Evolutionary conservation across 352 stramenopile species (phyloP).

Genomic region (Globisporangium takayamanum): DNA sequence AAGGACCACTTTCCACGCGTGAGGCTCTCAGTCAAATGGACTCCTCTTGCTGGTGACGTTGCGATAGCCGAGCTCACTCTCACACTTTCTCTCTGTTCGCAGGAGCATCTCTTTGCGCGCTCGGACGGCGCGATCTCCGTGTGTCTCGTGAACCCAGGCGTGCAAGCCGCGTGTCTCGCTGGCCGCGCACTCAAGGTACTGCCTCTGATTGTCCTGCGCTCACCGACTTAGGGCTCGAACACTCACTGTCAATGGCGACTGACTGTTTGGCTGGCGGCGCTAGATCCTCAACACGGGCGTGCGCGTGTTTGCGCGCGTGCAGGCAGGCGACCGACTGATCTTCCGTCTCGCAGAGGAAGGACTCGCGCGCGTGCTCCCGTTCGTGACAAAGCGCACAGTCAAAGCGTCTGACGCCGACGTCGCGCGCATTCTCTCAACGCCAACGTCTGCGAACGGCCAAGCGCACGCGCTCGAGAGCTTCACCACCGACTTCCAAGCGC

Average conservation of each 20-base stretch:
- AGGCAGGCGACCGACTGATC: constrained; percentile 31
- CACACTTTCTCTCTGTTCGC: constrained; percentile 1
- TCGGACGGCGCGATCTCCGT: constrained; percentile 62
- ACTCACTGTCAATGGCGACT: not conserved
- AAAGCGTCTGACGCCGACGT: constrained; percentile 21
- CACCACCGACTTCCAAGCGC: constrained; percentile 25
- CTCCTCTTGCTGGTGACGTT: not conserved
- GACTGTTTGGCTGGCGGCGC: not conserved
- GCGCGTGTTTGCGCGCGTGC: constrained; percentile 80
- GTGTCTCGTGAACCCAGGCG: constrained; percentile 48
- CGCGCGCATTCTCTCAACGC: constrained; percentile 16
- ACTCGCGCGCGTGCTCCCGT: constrained; percentile 61
- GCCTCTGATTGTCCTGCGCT: no score
- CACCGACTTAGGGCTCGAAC: not conserved
- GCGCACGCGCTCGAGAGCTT: constrained; percentile 30
- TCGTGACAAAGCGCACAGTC: constrained; percentile 72
- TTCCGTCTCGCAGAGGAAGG: constrained; percentile 83
- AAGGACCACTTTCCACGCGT: constrained; percentile 47
- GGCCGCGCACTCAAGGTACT: constrained; percentile 41
- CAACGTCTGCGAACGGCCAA: constrained; percentile 11
- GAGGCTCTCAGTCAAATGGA: constrained; percentile 3
- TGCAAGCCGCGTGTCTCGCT: constrained; percentile 46
- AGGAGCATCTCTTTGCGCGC: constrained; percentile 56
- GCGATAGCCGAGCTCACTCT: not conserved
- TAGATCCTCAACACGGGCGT: constrained; percentile 84